phyloP scores from a whole-genome alignment of 768 basidiomycete genomes.

The Rubroboletus satanas region DNA sequence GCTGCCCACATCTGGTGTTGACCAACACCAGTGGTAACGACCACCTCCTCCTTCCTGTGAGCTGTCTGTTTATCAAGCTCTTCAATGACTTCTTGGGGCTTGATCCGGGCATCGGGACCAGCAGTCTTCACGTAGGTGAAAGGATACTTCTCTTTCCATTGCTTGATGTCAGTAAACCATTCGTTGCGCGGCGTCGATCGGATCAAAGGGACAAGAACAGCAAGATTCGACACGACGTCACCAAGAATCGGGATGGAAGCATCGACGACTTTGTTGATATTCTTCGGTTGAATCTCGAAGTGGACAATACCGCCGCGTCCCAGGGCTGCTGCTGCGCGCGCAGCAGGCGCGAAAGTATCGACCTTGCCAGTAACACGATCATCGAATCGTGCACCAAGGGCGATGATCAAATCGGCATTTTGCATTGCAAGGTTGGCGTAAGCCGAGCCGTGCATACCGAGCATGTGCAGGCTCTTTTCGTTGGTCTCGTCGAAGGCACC shows the following conservation, averaged over 20 bases:
- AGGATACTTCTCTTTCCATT: constrained; percentile 86
- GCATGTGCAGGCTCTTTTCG: constrained; percentile 88
- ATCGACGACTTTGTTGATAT: constrained; percentile 97
- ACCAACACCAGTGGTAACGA: constrained; percentile 93
- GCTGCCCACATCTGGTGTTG: constrained; percentile 99
- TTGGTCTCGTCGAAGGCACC: constrained; percentile 93
- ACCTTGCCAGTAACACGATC: constrained; percentile 96
- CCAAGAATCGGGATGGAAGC: constrained; percentile 92
- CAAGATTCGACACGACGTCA: constrained; percentile 84
- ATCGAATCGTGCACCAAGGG: constrained; percentile 94
- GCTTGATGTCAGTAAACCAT: constrained; percentile 82
- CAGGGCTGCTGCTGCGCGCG: constrained; percentile 75
- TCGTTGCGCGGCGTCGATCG: constrained; percentile 54
- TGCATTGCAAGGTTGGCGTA: constrained; percentile 99
- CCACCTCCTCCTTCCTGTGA: constrained; percentile 78
- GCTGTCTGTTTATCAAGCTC: constrained; percentile 82
- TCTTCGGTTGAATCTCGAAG: constrained; percentile 98
- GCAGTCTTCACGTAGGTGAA: constrained; percentile 76
- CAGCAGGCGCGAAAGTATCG: constrained; percentile 86
- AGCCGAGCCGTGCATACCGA: constrained; percentile 97
- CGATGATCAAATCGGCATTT: constrained; percentile 95
- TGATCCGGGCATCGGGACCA: constrained; percentile 63
- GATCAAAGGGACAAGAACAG: constrained; percentile 77
- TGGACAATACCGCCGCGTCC: constrained; percentile 97
- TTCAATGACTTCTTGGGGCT: constrained; percentile 96